These are phyloP conservation scores for Kwoniella sp. DNA, from an alignment of 768 basidiomycete genomes.

Conservation along the genomic window DNA sequence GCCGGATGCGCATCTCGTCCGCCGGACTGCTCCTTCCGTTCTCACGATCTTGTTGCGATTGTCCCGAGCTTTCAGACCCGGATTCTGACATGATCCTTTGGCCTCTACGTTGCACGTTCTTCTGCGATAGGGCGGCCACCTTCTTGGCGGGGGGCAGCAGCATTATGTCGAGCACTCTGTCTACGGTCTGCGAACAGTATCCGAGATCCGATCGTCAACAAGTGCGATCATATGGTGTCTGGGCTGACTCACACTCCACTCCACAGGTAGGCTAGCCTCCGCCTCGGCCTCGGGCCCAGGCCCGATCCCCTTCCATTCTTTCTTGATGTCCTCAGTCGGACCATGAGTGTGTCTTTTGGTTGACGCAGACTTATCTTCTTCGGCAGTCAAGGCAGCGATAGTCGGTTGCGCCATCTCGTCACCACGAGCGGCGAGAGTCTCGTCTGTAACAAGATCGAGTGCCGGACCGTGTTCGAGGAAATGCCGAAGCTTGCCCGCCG, in stretches of 20 bases:
- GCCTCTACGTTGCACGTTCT: slow-evolving; percentile 8
- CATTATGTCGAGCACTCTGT: slow-evolving; percentile 78
- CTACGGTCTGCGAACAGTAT: slow-evolving; percentile 59
- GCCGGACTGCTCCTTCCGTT: not conserved
- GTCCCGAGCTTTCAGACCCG: not conserved
- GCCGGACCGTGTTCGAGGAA: slow-evolving; percentile 68
- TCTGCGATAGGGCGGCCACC: too few species aligned
- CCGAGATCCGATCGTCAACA: not conserved
- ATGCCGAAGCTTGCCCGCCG: slow-evolving; percentile 64
- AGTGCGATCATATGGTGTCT: not conserved
- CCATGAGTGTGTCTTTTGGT: slow-evolving; percentile 42
- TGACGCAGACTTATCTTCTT: slow-evolving; percentile 47
- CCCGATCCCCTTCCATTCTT: slow-evolving; percentile 50
- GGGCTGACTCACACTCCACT: slow-evolving; percentile 58
- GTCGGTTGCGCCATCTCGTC: slow-evolving; percentile 41
- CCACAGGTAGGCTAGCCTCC: slow-evolving; percentile 64
- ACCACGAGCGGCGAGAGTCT: slow-evolving; percentile 39
- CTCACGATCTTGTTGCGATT: not conserved
- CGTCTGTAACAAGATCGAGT: slow-evolving; percentile 59
- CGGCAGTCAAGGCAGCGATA: slow-evolving; percentile 37
- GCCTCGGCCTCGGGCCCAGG: slow-evolving; percentile 61
- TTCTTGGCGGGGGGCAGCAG: slow-evolving; percentile 58
- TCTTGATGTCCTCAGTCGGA: slow-evolving; percentile 3
- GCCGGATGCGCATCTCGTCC: slow-evolving; percentile 30
- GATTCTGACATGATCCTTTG: slow-evolving; percentile 20